phyloP scores from a whole-genome alignment of 192 early-diverging fungal species.

The Entomortierella lignicola region DNA sequence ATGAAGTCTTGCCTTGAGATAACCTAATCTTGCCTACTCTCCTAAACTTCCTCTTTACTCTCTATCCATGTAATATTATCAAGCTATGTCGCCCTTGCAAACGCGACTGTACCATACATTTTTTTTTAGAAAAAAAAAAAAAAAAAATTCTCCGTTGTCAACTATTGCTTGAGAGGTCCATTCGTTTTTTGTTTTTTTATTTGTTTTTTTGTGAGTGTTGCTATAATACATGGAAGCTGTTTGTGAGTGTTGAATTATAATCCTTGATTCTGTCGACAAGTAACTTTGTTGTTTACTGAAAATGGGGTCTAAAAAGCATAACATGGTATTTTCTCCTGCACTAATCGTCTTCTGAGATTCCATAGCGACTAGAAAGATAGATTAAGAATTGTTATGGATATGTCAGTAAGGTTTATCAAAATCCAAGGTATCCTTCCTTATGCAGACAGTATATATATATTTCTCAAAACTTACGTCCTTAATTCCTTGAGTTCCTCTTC shows the following conservation, averaged over 20 bases:
- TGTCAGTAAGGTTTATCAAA: too few species aligned
- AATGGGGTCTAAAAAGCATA: background rate
- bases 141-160: too few species aligned
- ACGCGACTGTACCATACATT: conserved; percentile 4
- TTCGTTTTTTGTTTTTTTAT: background rate
- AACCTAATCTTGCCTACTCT: background rate
- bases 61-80: conserved; percentile 3
- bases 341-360: conserved; percentile 46
- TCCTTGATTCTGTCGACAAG: background rate
- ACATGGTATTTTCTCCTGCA: background rate
- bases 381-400: background rate
- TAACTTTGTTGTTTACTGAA: background rate
- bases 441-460: background rate
- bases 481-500: conserved; percentile 79
- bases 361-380: conserved; percentile 42
- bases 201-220: background rate
- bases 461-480: conserved; percentile 64
- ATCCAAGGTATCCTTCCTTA: too few species aligned
- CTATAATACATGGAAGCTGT: conserved; percentile 18
- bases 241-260: background rate
- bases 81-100: background rate
- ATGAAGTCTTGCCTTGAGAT: conserved; percentile 41
- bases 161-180: too few species aligned
- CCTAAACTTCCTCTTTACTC: too few species aligned
- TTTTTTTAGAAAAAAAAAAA: too few species aligned